Percentiles rank a stretch among this genome's conserved stretches.
These are phyloP conservation scores for Pharus latifolius DNA, from an alignment of 176 grass and related monocot species.

Conservation along the genomic window DNA sequence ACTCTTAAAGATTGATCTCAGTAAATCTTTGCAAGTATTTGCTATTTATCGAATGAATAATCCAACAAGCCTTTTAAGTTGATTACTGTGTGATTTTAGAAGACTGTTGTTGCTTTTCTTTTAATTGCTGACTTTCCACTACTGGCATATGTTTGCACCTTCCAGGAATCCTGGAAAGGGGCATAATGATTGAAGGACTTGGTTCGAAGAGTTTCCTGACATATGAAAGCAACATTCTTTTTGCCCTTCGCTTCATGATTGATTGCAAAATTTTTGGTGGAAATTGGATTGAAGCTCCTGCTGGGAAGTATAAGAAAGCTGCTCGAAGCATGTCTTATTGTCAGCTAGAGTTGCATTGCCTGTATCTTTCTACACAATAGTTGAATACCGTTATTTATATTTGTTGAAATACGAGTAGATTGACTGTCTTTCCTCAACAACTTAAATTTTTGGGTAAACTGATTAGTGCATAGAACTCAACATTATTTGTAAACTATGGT, in stretches of 20 bases:
- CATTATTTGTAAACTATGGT: neutral
- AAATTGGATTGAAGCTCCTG: conserved; percentile 92
- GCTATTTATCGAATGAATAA: neutral
- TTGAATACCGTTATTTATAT: conserved; percentile 11
- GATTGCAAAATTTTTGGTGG: conserved; percentile 89
- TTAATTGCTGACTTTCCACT: neutral
- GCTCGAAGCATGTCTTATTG: conserved; percentile 64
- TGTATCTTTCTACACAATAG: conserved; percentile 67
- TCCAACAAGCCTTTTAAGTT: conserved; percentile 2
- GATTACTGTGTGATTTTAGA: neutral
- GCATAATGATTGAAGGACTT: conserved; percentile 71
- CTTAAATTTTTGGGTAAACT: no score
- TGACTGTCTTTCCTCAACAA: no score
- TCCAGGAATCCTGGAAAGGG: conserved; percentile 87
- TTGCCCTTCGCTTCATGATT: conserved; percentile 98
- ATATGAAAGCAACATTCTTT: conserved; percentile 98
- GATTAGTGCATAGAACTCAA: no score
- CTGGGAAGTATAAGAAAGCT: conserved; percentile 81
- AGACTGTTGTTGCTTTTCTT: neutral
- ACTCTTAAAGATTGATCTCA: neutral
- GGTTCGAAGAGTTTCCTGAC: conserved; percentile 83
- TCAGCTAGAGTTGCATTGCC: conserved; percentile 74
- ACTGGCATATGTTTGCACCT: conserved; percentile 9
- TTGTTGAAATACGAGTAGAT: no score
- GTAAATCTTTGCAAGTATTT: neutral